These are phyloP conservation scores for Leccinum incarnatum DNA, from an alignment of 768 basidiomycete genomes.

Conservation along the genomic window DNA sequence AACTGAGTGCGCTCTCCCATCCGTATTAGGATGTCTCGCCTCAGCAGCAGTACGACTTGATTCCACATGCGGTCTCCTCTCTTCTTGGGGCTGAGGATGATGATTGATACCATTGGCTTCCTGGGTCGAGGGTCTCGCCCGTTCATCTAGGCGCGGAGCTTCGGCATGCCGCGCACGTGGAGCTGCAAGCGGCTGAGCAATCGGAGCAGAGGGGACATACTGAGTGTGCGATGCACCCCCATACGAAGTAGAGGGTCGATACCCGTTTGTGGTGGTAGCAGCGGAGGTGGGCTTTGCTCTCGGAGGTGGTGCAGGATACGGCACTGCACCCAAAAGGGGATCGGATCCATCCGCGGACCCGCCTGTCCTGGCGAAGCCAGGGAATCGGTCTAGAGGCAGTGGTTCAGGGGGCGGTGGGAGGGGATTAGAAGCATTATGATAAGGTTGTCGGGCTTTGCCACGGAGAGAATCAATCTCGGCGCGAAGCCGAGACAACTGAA, in stretches of 20 bases:
- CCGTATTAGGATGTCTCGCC: conserved; percentile 5
- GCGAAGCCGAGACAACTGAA: conserved; percentile 34
- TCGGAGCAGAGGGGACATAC: conserved; percentile 12
- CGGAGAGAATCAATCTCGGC: conserved; percentile 37
- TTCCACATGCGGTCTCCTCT: conserved; percentile 10
- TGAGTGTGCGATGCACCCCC: conserved; percentile 13
- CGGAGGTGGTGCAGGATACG: conserved; percentile 30
- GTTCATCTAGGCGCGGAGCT: conserved; percentile 22
- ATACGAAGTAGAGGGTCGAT: conserved; percentile 9
- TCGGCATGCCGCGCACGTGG: conserved; percentile 24
- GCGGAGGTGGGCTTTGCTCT: conserved; percentile 11
- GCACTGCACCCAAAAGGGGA: conserved; percentile 18
- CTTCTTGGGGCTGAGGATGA: conserved; percentile 14
- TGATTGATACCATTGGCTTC: conserved; percentile 12
- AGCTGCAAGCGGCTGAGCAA: conserved; percentile 15
- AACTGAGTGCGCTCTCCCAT: conserved; percentile 31
- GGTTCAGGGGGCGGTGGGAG: conserved; percentile 58
- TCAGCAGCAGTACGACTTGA: conserved; percentile 11
- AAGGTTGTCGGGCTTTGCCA: conserved; percentile 29
- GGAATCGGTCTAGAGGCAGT: conserved; percentile 43
- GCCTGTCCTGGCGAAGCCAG: conserved; percentile 38
- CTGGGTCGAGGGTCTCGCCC: conserved; percentile 13
- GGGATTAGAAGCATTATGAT: conserved; percentile 42
- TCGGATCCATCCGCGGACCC: conserved; percentile 21
- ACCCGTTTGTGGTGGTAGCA: conserved; percentile 11